Evolutionary conservation across 164 flowering plant genomes (phyloP), one percentile per base, ranked within the genome.

Genomic region (Taxillus chinensis): DNA sequence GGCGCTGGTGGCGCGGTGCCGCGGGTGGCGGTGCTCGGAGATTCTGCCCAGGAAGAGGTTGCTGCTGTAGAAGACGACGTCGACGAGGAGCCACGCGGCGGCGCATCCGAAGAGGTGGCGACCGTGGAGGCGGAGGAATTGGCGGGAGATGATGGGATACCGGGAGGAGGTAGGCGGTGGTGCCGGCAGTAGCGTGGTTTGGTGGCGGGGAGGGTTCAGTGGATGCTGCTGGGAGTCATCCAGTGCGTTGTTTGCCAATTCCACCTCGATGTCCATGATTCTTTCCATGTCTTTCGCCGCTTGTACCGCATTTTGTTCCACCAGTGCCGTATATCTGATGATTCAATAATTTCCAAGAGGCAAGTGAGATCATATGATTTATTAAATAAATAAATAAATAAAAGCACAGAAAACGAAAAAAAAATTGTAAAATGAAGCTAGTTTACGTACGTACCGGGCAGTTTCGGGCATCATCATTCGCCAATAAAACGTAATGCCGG

Each of bases 401-500:
- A 27, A 27, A 27, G 27, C 27, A 27, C 27, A 0, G 27, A 27
- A 27, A 27, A 27, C 27, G 2, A 27, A 27, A 27, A 0, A 27
- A 27, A 27, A 27, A 27, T 27, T 0, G 0, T 0, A 27, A 27
- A 27, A 27, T 27, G 27, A 27, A 27, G 27, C 27, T 2, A 2
- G 27, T 27, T 27, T 27, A 27, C 27, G 46, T 63, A 86, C 87
- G 46, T 63, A 86, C 87, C 92, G 70, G 42, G 92, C 83, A 50
- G 92, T 82, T 74, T 86, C 92, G 0, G 92, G 92, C 92, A 86
- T 84, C 78, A 63, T 66, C 83, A 84, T 80, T 3, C 92, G 81
- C 92, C 92, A 86, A 16, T 82, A 86, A 70, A 41, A 84, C 1
- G 82, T 82, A 63, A 82, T 8, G 12, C 75, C 89, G 2, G 86